Evolutionary conservation across 495 filamentous ascomycete genomes (phyloP).

Genomic region (Tuber aestivum): DNA sequence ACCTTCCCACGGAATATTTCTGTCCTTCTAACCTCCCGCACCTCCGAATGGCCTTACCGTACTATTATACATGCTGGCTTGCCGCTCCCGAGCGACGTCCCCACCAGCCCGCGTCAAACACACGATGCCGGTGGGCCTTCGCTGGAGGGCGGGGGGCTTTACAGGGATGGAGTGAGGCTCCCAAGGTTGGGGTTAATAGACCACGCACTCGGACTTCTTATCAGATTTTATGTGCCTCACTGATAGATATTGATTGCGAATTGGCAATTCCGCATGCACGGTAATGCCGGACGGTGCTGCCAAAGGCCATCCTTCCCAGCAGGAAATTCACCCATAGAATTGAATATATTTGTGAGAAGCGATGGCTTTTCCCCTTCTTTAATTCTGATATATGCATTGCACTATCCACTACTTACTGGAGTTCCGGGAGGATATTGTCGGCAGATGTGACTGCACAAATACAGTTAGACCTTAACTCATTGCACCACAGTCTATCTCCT

Average conservation of each 20-base stretch:
- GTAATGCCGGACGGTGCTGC: neutral
- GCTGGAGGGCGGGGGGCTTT: neutral
- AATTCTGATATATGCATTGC: constrained; percentile 4
- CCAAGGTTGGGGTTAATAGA: neutral
- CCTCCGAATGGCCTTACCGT: neutral
- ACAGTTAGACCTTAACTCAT: neutral
- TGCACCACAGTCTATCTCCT: neutral
- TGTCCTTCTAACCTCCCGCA: neutral
- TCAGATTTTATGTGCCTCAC: constrained; percentile 4
- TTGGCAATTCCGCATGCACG: neutral
- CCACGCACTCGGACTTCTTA: neutral
- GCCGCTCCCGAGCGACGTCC: neutral
- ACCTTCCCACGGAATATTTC: neutral
- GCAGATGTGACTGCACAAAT: constrained; percentile 6
- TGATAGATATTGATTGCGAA: neutral
- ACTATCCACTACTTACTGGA: constrained; percentile 9
- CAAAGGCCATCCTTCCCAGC: neutral
- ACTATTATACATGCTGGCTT: neutral
- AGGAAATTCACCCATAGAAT: neutral
- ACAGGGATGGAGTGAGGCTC: neutral
- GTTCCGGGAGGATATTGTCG: constrained; percentile 7
- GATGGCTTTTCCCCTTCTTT: neutral
- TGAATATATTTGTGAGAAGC: constrained; percentile 3
- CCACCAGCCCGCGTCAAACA: neutral
- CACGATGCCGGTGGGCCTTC: constrained; percentile 1